Evolutionary conservation across 1,284 basidiomycete species (phyloP).

Genomic region (Earliella scabrosa): DNA sequence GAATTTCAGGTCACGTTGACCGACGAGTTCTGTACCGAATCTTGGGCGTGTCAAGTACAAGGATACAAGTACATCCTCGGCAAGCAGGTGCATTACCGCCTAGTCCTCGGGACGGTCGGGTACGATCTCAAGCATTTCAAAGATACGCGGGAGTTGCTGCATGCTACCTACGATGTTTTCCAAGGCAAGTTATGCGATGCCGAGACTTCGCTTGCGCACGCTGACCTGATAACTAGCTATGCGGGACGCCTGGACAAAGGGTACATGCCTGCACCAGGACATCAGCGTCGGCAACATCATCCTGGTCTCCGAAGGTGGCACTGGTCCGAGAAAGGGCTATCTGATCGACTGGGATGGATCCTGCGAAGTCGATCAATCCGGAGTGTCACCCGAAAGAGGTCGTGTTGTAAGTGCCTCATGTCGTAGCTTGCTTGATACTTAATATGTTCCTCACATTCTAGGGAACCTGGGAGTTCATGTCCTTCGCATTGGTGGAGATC

Average conservation of each 20-base stretch:
- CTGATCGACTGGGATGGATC: slow-evolving; percentile 15
- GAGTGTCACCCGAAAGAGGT: background rate
- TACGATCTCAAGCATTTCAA: background rate
- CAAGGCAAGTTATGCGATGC: background rate
- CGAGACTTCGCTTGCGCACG: background rate
- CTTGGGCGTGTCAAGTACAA: background rate
- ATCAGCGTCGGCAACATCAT: slow-evolving; percentile 16
- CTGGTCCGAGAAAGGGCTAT: slow-evolving; percentile 1
- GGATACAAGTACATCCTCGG: background rate
- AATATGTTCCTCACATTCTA: background rate
- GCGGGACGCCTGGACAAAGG: slow-evolving; percentile 4
- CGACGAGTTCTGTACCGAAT: background rate
- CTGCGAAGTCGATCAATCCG: background rate
- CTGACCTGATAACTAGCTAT: background rate
- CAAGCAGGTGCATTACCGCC: slow-evolving; percentile 1
- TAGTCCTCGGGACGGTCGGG: slow-evolving; percentile 9
- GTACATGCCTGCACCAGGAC: slow-evolving; percentile 6
- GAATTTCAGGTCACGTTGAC: background rate
- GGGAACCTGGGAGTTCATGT: slow-evolving; percentile 17
- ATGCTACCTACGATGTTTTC: slow-evolving; percentile 12
- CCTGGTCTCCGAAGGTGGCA: slow-evolving; percentile 3
- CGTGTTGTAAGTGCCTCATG: no score
- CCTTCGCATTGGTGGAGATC: background rate
- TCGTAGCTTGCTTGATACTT: no score
- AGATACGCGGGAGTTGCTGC: slow-evolving; percentile 7